Evolutionary conservation across 306 rosid species (phyloP), one percentile per base, ranked within the genome.

Genomic region (Phaseolus lunatus): DNA sequence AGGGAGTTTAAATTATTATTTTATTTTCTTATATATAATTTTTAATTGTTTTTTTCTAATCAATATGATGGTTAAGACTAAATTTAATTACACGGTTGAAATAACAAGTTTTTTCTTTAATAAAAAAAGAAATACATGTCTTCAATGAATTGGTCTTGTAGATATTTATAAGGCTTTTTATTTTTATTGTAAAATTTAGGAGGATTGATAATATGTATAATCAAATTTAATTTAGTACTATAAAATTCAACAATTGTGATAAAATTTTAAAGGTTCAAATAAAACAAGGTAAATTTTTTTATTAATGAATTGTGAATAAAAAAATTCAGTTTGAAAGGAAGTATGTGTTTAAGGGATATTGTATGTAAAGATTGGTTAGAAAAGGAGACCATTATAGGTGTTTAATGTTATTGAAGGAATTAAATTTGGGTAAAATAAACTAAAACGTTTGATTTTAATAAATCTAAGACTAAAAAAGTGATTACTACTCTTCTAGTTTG

Each of bases 1-100:
- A 56, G 85, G 81, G 78, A 48, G 22, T 29, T 72, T 2, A 49
- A 24, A 44, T 70, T 53, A n/a, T n/a, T n/a, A n/a, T n/a, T n/a
- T 24, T 65, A 5, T 35, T 76, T 2, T 47, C 49, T 12, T 26
- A 41, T 44, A 43, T 3, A 58, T 43, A 48, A 48, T 1, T 59
- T 43, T 65, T 13, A 43, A 22, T n/a, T n/a, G n/a, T n/a, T n/a
- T n/a, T n/a, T n/a, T n/a, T n/a, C n/a, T n/a, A n/a, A n/a, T n/a
- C n/a, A n/a, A n/a, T n/a, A n/a, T n/a, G 52, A 5, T 20, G n/a
- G 49, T 35, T 31, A 64, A n/a, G 3, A 19, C 18, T 35, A 5
- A 35, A 35, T 37, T 26, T 1, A 64, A 9, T 16, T 33, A 33
- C 27, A 65, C 5, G 2, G 4, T 11, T 37, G 4, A 37, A 29